Conservation (phyloP, 1,284 basidiomycete genomes). For the Heterobasidion occidentale region DNA sequence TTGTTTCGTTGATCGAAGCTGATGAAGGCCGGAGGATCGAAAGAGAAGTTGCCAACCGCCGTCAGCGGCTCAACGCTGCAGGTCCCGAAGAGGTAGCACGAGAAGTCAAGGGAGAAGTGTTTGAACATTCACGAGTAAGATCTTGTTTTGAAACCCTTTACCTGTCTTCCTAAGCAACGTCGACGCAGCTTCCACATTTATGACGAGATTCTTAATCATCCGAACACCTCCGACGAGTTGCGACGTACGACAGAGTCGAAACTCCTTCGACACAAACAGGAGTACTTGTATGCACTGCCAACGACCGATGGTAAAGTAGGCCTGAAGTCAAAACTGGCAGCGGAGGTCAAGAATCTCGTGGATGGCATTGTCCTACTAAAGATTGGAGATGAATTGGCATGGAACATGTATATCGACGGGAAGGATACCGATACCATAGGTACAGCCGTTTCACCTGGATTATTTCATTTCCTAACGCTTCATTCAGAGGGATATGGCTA, state of each 20-base stretch:
- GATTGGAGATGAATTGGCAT: slow-evolving; percentile 73
- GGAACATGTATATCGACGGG: slow-evolving; percentile 75
- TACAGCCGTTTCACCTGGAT: slow-evolving; percentile 25
- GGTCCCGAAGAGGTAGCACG: slow-evolving; percentile 61
- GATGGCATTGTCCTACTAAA: slow-evolving; percentile 67
- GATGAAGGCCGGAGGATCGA: slow-evolving; percentile 50
- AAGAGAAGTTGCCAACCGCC: slow-evolving; percentile 68
- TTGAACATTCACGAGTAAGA: slow-evolving; percentile 48
- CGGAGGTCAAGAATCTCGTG: slow-evolving; percentile 65
- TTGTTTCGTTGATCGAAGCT: slow-evolving; percentile 49
- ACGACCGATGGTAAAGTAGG: slow-evolving; percentile 30
- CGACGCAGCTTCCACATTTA: slow-evolving; percentile 56
- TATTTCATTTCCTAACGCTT: neutral
- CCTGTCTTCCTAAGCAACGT: neutral
- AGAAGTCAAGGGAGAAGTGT: slow-evolving; percentile 60
- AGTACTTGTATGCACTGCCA: slow-evolving; percentile 49
- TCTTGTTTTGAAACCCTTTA: slow-evolving; percentile 4
- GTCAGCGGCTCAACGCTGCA: slow-evolving; percentile 66
- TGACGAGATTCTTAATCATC: slow-evolving; percentile 70
- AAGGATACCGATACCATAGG: slow-evolving; percentile 64
- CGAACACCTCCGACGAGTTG: slow-evolving; percentile 64
- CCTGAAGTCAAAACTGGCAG: slow-evolving; percentile 41
- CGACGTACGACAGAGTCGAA: slow-evolving; percentile 67
- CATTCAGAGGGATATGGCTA: slow-evolving; percentile 57
- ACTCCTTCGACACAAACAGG: slow-evolving; percentile 54